Base-by-base conservation (phyloP, 352 stramenopile species). In the Aphanomyces invadans region DNA sequence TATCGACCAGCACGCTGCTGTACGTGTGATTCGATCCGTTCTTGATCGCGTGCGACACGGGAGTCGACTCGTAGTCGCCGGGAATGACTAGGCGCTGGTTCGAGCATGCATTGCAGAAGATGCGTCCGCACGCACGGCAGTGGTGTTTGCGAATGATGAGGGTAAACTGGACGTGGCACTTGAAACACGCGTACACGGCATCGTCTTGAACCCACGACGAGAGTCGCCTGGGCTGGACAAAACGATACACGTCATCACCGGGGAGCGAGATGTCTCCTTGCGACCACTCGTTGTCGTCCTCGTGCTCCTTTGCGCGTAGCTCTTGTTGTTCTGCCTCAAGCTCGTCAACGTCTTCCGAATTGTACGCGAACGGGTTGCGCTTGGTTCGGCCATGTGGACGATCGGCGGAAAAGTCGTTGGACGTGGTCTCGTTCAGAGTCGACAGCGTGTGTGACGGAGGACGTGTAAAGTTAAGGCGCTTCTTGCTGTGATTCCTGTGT, bases 191-290 rank as follows among this genome's bases (percentile, higher is more conserved):
- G 65, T 89, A 89, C 0, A 93, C 84, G 0, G 84, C 84, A 62
- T 93, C 84, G 60, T 93, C 84, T 64, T 93, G 84, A 5, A 93
- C 84, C 84, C 84, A 93, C 12, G 81, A 90, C 2, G 82, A 91
- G 19, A 93, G 71, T 9, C 84, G 70, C 1, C 84, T 64, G 1
- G 84, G 84, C 76, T 93, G 84, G 46, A 93, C 84, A 46, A 93
- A 93, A 23, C 84, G 71, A 71, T 91, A 93, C 61, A 93, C 80
- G 68, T 93, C 84, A 62, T 84, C 71, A 26, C 72, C 62, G 12
- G 49, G 49, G 25, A 57, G 25, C 12, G 32, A 11, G 17, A 64
- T 31, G 33, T 64, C 55, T 19, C 55, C 38, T n/a, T 64, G 55
- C n/a, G 55, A 64, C 55, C 55, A 64, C 25, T 45, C 55, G 36